Base-by-base conservation (phyloP, 805 yeast species). In the Komagataella populi region DNA sequence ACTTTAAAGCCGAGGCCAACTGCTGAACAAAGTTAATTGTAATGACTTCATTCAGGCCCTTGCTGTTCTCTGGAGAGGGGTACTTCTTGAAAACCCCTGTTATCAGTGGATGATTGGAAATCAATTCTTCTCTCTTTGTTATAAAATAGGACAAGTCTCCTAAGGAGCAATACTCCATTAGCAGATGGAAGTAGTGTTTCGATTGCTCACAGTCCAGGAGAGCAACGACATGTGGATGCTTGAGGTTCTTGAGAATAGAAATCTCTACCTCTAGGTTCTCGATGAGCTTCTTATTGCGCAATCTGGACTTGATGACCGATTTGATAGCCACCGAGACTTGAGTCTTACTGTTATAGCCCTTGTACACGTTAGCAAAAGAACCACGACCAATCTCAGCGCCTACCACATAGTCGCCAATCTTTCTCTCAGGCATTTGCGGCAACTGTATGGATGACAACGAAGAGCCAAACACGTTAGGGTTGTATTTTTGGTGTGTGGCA, bases 111-210 rank as follows among this genome's bases (percentile, higher is more conserved):
- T 88, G 87, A 6, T 84, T 78, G 56, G 77, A 74, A 44, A 80
- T 76, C 49, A 89, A 70, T 63, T 84, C 88, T 57, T 78, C 77
- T 60, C 90, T 75, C 62, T 80, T 82, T 60, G 86, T 78, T 52
- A 93, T 90, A 58, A 93, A 84, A 60, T 82, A 87, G 0, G 96
- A 86, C 55, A 93, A 73, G 67, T 93, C 99, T 12, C 99, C 99
- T 63, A 93, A 71, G 1, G 97, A 82, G 64, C 99, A 93, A 69
- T 88, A 93, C 65, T 93, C 98, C 97, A 93, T 93, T 16, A 91
- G 82, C 55, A 93, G 70, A 63, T 88, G 91, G 70, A 89, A 87
- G 65, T 90, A 87, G 44, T 65, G 61, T 7, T 80, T 67, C 1
- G 96, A 84, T 61, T 87, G 84, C 53, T 81, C 80, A 62, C 88